These are phyloP conservation scores for Austroboletus eburneus DNA, from an alignment of 768 basidiomycete genomes.

Conservation along the genomic window DNA sequence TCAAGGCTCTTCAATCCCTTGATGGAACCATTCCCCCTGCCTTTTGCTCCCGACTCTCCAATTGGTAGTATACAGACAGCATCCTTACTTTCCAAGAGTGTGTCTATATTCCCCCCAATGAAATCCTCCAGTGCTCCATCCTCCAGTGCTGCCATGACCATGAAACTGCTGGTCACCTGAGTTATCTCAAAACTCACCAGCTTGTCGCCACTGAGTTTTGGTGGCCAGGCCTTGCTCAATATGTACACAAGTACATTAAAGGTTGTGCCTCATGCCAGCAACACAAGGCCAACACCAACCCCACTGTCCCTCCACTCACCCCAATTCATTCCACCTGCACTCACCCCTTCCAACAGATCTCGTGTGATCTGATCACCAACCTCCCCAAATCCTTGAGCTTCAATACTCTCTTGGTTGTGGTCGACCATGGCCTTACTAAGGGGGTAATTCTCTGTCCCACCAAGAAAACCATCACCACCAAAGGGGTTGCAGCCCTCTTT, in stretches of 20 bases:
- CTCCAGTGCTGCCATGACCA: background rate
- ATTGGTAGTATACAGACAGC: too few relatives aligned
- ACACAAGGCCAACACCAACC: background rate
- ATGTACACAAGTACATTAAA: background rate
- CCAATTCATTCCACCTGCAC: background rate
- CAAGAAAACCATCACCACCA: too few relatives aligned
- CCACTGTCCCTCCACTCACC: background rate
- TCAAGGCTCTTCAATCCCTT: too few relatives aligned
- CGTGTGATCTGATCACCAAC: background rate
- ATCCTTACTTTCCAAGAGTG: too few relatives aligned
- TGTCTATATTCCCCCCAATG: too few relatives aligned
- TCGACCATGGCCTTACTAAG: too few relatives aligned
- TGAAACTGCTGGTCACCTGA: background rate
- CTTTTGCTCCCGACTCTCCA: too few relatives aligned
- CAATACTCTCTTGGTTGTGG: too few relatives aligned
- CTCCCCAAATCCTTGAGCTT: too few relatives aligned
- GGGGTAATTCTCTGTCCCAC: too few relatives aligned
- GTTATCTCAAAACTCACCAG: background rate
- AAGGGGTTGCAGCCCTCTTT: background rate
- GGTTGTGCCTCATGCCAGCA: background rate
- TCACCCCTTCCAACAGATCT: background rate
- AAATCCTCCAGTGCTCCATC: background rate
- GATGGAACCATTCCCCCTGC: too few relatives aligned
- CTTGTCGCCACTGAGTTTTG: too few relatives aligned
- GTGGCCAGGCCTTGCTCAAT: background rate